These are phyloP conservation scores for Alternaria gaisen DNA, from an alignment of 2,329 filamentous ascomycete genomes.

Conservation along the genomic window DNA sequence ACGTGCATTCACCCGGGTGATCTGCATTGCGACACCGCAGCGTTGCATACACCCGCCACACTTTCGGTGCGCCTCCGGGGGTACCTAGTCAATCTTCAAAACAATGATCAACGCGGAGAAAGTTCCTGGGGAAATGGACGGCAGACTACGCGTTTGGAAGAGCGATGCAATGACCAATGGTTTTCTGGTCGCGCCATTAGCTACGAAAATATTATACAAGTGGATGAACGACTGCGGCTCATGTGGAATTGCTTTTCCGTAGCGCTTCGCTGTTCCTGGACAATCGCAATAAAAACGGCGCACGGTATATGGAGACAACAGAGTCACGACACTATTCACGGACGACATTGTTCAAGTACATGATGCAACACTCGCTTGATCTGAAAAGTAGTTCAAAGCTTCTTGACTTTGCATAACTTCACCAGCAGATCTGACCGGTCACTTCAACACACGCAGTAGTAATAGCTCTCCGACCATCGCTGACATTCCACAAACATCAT, in stretches of 20 bases:
- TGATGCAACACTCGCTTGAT: not conserved
- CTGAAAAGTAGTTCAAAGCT: not conserved
- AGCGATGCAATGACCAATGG: not conserved
- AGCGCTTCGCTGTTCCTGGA: not conserved
- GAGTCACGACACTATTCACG: not conserved
- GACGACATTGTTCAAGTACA: not conserved
- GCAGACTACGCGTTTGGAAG: not conserved
- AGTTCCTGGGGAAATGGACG: not conserved
- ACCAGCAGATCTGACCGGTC: not conserved
- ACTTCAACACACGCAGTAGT: not conserved
- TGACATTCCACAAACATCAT: not conserved
- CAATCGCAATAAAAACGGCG: not conserved
- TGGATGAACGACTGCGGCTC: not conserved
- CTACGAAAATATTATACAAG: not conserved
- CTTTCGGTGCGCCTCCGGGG: constrained; percentile 1
- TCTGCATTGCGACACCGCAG: constrained; percentile 4
- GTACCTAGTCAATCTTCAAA: not conserved
- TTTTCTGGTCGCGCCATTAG: not conserved
- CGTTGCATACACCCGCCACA: not conserved
- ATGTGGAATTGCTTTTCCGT: not conserved
- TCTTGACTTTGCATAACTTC: not conserved
- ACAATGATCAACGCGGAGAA: not conserved
- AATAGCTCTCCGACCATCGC: not conserved
- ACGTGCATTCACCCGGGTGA: constrained; percentile 4
- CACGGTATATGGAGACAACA: not conserved